Conservation (phyloP, 179 eudicot species). For the Nepenthes alata region DNA sequence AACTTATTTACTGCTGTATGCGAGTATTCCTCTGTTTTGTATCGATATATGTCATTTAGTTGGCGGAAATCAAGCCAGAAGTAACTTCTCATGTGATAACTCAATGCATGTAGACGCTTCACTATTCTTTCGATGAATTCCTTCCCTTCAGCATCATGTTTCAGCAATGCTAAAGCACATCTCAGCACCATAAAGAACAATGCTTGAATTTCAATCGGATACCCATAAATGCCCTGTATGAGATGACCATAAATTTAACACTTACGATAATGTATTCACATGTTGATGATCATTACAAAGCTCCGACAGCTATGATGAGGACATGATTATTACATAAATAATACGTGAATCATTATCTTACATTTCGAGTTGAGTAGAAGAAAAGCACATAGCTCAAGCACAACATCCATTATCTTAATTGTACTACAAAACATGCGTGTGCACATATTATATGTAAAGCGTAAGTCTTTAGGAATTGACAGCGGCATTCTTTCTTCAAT, state of each 20-base stretch:
- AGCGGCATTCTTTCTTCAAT: too few species aligned
- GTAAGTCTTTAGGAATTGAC: too few species aligned
- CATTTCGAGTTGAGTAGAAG: too few species aligned
- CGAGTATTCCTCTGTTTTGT: conserved; percentile 9
- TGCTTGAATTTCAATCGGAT: conserved; percentile 11
- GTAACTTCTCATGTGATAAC: conserved; percentile 12
- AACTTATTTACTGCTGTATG: conserved; percentile 7
- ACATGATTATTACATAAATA: too few species aligned
- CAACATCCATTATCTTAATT: too few species aligned
- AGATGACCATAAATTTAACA: not conserved
- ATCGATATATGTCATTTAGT: conserved; percentile 8
- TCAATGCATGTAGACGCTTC: conserved; percentile 7
- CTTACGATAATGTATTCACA: too few species aligned
- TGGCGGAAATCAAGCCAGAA: conserved; percentile 10
- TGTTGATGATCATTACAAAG: too few species aligned
- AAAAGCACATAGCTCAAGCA: too few species aligned
- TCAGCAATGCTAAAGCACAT: conserved; percentile 8
- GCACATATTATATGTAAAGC: too few species aligned
- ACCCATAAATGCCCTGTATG: conserved; percentile 9
- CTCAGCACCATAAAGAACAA: conserved; percentile 8
- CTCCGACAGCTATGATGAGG: too few species aligned
- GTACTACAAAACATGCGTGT: too few species aligned
- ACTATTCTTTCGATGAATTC: conserved; percentile 9
- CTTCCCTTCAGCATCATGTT: conserved; percentile 10
- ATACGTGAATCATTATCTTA: too few species aligned